A percentile compares a stretch with the other conserved stretches of the same genome.
These are phyloP conservation scores for Pseudogymnoascus sp. DNA, from an alignment of 2,329 filamentous ascomycete genomes.

Conservation along the genomic window DNA sequence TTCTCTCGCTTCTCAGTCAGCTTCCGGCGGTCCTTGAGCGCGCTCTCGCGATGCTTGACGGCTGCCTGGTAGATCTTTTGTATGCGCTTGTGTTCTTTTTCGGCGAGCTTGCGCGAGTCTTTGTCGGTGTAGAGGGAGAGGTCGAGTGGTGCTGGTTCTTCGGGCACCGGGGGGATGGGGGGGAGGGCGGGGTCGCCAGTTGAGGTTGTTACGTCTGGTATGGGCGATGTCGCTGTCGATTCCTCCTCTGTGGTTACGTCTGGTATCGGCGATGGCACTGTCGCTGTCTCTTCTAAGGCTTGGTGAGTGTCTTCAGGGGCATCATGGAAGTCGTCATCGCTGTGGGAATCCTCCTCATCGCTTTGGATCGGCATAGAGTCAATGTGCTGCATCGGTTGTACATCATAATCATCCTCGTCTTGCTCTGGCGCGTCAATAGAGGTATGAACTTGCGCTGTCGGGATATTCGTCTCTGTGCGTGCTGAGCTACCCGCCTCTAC, in stretches of 20 bases:
- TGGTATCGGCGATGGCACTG: neutral
- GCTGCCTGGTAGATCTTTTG: slow-evolving; percentile 58
- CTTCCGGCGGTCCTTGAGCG: slow-evolving; percentile 54
- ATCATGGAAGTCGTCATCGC: neutral
- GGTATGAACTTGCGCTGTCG: slow-evolving; percentile 5
- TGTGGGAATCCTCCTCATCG: slow-evolving; percentile 14
- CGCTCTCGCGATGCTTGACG: slow-evolving; percentile 57
- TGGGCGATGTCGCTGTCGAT: neutral
- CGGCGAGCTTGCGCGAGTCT: slow-evolving; percentile 56
- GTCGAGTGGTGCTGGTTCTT: slow-evolving; percentile 47
- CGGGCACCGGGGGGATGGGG: slow-evolving; percentile 42
- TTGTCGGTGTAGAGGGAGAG: slow-evolving; percentile 52
- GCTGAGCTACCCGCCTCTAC: neutral
- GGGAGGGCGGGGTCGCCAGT: slow-evolving; percentile 34
- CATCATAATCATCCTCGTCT: slow-evolving; percentile 14
- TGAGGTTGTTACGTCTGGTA: neutral
- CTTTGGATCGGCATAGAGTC: slow-evolving; percentile 34
- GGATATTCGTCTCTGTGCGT: slow-evolving; percentile 16
- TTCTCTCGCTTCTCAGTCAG: slow-evolving; percentile 43
- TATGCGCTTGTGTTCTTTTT: slow-evolving; percentile 56
- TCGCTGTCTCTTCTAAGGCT: neutral
- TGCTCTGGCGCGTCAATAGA: neutral
- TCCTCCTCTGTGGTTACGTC: neutral
- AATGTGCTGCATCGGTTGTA: slow-evolving; percentile 28
- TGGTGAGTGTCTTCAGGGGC: neutral